Evolutionary conservation across 176 grass and related monocot genomes (phyloP).

Genomic region (Oryza meridionalis): DNA sequence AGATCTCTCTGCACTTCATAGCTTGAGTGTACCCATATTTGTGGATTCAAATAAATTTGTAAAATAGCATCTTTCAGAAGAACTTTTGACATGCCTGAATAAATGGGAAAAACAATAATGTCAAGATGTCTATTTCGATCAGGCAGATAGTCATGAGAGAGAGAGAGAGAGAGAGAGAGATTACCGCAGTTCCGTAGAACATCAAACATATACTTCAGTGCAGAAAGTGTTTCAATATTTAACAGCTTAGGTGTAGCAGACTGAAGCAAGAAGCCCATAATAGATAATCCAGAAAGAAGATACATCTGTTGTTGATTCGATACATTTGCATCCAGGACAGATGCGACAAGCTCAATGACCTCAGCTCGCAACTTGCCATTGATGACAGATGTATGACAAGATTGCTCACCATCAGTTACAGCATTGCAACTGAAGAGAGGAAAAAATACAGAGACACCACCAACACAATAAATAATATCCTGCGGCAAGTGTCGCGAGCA

Average conservation of each 20-base stretch:
- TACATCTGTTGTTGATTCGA: conserved; percentile 98
- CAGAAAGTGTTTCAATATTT: conserved; percentile 77
- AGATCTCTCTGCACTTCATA: conserved; percentile 80
- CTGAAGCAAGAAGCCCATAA: conserved; percentile 90
- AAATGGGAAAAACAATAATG: conserved; percentile 33
- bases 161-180: conserved; percentile 5
- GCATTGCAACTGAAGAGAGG: conserved; percentile 81
- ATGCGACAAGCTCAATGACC: conserved; percentile 95
- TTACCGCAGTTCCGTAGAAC: conserved; percentile 73
- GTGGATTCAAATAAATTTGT: conserved; percentile 71
- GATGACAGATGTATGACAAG: conserved; percentile 34
- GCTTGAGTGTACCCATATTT: conserved; percentile 66
- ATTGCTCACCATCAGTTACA: conserved; percentile 51
- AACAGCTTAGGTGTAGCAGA: conserved; percentile 71
- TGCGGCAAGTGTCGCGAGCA: conserved; percentile 82
- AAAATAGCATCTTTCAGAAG: conserved; percentile 64
- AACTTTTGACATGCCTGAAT: conserved; percentile 66
- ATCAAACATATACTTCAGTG: conserved; percentile 86
- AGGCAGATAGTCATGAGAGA: not conserved
- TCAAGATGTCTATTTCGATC: not conserved
- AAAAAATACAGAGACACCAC: conserved; percentile 95
- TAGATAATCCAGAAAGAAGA: conserved; percentile 93
- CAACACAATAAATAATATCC: conserved; percentile 99
- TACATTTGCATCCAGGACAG: conserved; percentile 91
- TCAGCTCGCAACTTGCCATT: conserved; percentile 62